phyloP scores from a whole-genome alignment of 2,329 filamentous ascomycete species.

The Trichoderma endophyticum region DNA sequence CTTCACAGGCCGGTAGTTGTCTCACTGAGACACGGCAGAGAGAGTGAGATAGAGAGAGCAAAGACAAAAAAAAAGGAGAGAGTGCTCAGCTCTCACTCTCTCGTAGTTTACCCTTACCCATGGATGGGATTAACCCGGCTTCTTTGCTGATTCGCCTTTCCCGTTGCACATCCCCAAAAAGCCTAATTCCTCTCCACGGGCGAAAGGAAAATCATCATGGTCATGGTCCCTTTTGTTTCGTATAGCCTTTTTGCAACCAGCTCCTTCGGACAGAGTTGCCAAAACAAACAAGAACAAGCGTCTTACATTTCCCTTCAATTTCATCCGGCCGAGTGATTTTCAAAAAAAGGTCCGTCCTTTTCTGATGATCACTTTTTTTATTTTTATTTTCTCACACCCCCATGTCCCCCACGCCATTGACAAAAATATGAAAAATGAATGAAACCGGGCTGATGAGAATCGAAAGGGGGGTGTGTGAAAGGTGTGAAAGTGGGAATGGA shows the following conservation, averaged over 20 bases:
- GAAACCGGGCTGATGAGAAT: background rate
- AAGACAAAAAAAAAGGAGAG: background rate
- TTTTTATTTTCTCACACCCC: background rate
- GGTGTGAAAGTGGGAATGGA: background rate
- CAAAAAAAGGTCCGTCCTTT: background rate
- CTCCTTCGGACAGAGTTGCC: background rate
- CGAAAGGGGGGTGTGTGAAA: background rate
- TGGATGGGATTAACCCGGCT: background rate
- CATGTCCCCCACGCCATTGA: background rate
- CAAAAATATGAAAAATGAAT: background rate
- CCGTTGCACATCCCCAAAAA: background rate
- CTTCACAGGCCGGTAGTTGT: background rate
- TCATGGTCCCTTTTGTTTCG: background rate
- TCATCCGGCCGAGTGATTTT: background rate
- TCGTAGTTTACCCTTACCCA: background rate
- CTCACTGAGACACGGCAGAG: background rate
- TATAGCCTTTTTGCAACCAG: background rate
- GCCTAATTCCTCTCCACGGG: background rate
- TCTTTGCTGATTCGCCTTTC: background rate
- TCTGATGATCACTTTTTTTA: background rate
- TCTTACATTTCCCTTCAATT: background rate
- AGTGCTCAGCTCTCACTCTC: no score
- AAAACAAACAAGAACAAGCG: background rate
- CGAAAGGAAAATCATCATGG: background rate
- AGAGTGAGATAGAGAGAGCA: background rate